Conservation (phyloP, 352 stramenopile genomes). For the Pythium volutum region DNA sequence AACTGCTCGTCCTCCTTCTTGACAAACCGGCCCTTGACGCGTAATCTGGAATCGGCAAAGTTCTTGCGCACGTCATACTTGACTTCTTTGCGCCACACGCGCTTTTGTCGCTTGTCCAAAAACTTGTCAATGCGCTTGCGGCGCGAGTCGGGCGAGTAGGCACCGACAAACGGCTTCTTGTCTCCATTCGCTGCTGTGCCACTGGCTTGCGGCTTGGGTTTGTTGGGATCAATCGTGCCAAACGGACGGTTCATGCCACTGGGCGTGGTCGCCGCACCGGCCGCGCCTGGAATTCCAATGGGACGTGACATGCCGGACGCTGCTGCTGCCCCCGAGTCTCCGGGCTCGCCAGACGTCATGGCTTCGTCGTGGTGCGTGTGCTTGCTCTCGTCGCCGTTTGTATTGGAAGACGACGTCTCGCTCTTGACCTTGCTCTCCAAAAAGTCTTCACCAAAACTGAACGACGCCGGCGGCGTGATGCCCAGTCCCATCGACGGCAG, state of each 20-base stretch:
- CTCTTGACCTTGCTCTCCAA: conserved; percentile 72
- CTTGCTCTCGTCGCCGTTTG: conserved; percentile 30
- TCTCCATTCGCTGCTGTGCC: background rate
- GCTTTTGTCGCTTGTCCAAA: no score
- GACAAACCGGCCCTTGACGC: no score
- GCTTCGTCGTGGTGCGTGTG: background rate
- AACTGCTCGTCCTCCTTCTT: no score
- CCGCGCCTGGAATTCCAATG: conserved; percentile 74
- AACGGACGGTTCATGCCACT: conserved; percentile 36
- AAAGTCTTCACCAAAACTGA: conserved; percentile 86
- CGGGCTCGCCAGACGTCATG: conserved; percentile 9
- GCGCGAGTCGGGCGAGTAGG: no score
- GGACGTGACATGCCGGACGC: conserved; percentile 51
- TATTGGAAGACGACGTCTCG: conserved; percentile 24
- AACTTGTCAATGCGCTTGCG: no score
- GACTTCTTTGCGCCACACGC: no score
- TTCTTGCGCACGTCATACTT: no score
- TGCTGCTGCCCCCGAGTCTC: conserved; percentile 14
- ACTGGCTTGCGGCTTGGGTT: conserved; percentile 35
- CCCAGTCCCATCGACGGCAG: conserved; percentile 84
- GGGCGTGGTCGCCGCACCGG: conserved; percentile 3
- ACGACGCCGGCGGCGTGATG: conserved; percentile 78
- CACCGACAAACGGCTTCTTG: background rate
- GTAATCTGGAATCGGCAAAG: no score
- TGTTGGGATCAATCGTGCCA: conserved; percentile 32